Base-by-base conservation (phyloP, 2,329 filamentous ascomycete species). In the Magnaporthiopsis incrustans region DNA sequence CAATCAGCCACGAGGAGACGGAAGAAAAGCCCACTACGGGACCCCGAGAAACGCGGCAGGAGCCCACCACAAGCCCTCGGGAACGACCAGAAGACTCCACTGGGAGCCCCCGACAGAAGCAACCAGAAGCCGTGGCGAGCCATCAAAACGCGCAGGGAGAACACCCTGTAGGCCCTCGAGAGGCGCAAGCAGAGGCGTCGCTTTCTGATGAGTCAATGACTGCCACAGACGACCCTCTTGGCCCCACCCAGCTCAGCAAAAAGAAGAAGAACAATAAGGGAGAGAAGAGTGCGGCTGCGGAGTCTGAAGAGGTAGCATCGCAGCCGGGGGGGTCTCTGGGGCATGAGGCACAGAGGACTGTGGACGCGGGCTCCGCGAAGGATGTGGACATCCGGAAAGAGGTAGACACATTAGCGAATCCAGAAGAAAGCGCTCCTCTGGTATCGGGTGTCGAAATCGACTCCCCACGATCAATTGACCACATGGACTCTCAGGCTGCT, bases 251-350 rank as follows among this genome's bases (percentile, higher is more conserved):
- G n/a, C 44, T 22, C 18, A 22, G 44, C 22, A 53, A n/a, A 53
- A 53, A 53, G 44, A 59, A 53, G 44, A 59, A 63, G 26, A 63
- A 63, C 32, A 59, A 63, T 35, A 59, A 56, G 32, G 62, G 57
- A 33, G 59, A 59, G n/a, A 63, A 63, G 62, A 56, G 32, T 30
- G 32, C 33, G 25, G 32, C 26, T 27, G 32, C 32, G 35, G 57
- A 59, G 25, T 30, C 56, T 25, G 57, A 38, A 10, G 62, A 59
- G 38, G 44, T 26, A 32, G 27, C 44, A 30, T 25, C 44, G n/a
- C 44, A 22, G n/a, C 44, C 44, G 15, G 18, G n/a, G 5, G 44
- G 22, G n/a, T 25, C 44, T 53, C 18, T 25, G 18, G 44, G 18
- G n/a, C 44, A 11, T 25, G 44, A 53, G 44, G 7, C n/a, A 53